Percentiles rank a stretch among this genome's conserved stretches.
Evolutionary conservation across 2,329 filamentous ascomycete species (phyloP).

Genomic region (Aspergillus udagawae): DNA sequence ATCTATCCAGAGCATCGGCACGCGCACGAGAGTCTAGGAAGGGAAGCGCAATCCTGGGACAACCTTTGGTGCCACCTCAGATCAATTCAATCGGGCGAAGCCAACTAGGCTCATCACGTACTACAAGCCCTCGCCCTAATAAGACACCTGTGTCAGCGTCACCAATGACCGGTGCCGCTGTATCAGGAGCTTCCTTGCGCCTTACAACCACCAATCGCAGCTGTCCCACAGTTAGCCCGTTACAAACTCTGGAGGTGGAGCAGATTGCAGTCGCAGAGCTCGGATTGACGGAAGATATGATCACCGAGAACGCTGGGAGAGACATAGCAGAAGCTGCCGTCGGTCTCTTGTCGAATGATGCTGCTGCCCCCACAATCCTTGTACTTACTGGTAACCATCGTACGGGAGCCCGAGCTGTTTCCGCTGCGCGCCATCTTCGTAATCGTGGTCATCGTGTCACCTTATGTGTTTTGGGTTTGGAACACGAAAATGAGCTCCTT

Average conservation of each 20-base stretch:
- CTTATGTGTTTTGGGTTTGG: conserved; percentile 78
- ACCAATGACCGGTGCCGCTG: conserved; percentile 36
- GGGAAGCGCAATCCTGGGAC: conserved; percentile 38
- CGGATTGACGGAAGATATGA: conserved; percentile 81
- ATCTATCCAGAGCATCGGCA: conserved; percentile 36
- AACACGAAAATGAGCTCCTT: conserved; percentile 74
- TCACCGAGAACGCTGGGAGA: conserved; percentile 85
- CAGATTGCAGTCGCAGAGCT: conserved; percentile 85
- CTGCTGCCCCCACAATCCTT: conserved; percentile 57
- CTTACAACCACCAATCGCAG: conserved; percentile 52
- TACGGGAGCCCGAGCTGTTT: conserved; percentile 77
- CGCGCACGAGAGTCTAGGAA: conserved; percentile 39
- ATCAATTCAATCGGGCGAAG: conserved; percentile 31
- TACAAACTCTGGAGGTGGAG: conserved; percentile 90
- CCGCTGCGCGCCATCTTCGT: conserved; percentile 79
- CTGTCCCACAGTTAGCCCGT: conserved; percentile 59
- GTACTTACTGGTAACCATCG: conserved; percentile 96
- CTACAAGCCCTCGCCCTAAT: conserved; percentile 38
- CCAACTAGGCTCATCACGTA: conserved; percentile 35
- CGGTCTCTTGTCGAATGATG: conserved; percentile 59
- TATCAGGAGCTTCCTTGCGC: conserved; percentile 44
- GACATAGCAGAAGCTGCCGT: conserved; percentile 78
- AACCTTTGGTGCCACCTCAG: conserved; percentile 33
- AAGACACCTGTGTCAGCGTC: conserved; percentile 40
- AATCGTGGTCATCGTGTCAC: conserved; percentile 79